Base-by-base conservation (phyloP, 768 basidiomycete genomes). In the Auriscalpium microsporum region DNA sequence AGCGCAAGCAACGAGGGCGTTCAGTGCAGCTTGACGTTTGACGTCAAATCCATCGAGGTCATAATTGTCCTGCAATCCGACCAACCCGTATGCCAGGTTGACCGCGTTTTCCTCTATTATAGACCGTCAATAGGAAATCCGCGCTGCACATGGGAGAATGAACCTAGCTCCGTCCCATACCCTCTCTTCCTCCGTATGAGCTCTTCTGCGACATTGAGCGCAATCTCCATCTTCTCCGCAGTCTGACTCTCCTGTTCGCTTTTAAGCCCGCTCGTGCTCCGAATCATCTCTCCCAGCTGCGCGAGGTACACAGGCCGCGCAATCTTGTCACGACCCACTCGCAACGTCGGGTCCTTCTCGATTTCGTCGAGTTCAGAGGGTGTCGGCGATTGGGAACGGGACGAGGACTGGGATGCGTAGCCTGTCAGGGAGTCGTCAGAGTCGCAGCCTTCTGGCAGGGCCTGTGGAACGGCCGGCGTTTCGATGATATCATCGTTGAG, bases 121-220 rank as follows among this genome's bases (percentile, higher is more conserved):
- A 16, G 8, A 21, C 19, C 5, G 14, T n/a, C 42, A 8, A 42
- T 28, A 55, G 37, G 58, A 55, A 16, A 35, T 19, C 8, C 10
- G 14, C 10, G 13, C 19, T 8, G 13, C 5, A 34, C 21, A 28
- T 38, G 11, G 3, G 19, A 50, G 1, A 35, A 73, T 83, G 54
- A 62, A 94, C 95, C 84, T 14, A 99, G 77, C 66, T 99, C 96
- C 1, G 82, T 83, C 13, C 96, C 96, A 69, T 86, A 98, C 11
- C 75, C 79, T 37, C 77, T 75, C 71, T 96, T 99, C 63, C 82
- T 82, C 48, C 94, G 73, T 23, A 99, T 87, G 44, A 99, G 71
- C 58, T 81, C 83, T 64, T 94, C 94, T 0, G 87, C 95, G 59
- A 77, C 77, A 53, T 78, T 77, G 33, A 99, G 71, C 2, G 83